Percentiles rank a stretch among this genome's conserved stretches.
Evolutionary conservation across 1,284 basidiomycete genomes (phyloP).

Genomic region (Cutaneotrichosporon cavernicola): DNA sequence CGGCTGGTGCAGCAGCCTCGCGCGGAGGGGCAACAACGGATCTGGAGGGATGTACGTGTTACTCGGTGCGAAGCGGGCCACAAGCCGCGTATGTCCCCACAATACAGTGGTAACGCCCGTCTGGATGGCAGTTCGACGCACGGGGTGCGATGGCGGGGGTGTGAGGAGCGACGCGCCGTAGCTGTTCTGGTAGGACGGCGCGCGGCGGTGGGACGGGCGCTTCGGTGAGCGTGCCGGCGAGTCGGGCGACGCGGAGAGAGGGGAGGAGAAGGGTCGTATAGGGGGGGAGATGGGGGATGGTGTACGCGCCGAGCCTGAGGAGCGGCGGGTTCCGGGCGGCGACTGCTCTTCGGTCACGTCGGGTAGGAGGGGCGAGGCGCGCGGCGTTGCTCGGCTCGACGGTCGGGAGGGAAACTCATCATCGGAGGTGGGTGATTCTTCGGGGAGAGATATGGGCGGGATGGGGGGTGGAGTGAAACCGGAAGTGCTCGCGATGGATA

Average conservation of each 20-base stretch:
- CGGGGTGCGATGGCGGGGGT: conserved; percentile 38
- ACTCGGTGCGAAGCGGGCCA: conserved; percentile 51
- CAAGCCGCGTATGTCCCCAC: conserved; percentile 51
- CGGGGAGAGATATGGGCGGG: background rate
- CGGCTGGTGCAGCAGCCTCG: conserved; percentile 50
- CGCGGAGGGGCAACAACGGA: conserved; percentile 51
- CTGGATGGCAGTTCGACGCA: conserved; percentile 25
- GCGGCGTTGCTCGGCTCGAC: conserved; percentile 9
- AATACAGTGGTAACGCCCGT: conserved; percentile 44
- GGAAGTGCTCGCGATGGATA: conserved; percentile 32
- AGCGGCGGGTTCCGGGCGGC: background rate
- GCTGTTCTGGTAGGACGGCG: conserved; percentile 43
- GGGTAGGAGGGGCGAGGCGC: conserved; percentile 19
- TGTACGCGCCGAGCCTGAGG: background rate
- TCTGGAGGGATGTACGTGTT: conserved; percentile 53
- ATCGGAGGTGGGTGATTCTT: background rate
- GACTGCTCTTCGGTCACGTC: conserved; percentile 21
- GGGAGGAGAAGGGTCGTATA: background rate
- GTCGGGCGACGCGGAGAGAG: background rate
- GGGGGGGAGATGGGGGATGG: background rate
- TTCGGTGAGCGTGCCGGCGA: background rate
- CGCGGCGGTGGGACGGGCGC: conserved; percentile 13
- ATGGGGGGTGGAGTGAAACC: conserved; percentile 10
- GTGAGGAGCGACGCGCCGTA: conserved; percentile 30
- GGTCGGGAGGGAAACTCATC: background rate